These are phyloP conservation scores for Coffea humblotiana DNA, from an alignment of 305 asterid species.

Conservation along the genomic window DNA sequence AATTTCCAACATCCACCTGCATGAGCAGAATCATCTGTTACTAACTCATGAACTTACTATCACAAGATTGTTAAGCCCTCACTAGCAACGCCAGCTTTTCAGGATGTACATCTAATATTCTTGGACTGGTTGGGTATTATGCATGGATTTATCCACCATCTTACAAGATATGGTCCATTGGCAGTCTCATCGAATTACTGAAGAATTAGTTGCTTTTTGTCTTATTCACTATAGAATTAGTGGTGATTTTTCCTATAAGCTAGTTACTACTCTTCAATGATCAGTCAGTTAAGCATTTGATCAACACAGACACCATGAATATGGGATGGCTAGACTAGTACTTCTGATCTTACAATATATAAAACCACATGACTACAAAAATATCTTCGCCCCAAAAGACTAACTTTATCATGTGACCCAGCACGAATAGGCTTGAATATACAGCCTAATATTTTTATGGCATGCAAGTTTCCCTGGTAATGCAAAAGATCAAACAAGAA, in stretches of 20 bases:
- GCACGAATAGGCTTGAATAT: neutral
- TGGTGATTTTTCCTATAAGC: neutral
- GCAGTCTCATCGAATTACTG: neutral
- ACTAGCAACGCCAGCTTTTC: neutral
- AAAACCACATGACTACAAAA: neutral
- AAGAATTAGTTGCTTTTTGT: neutral
- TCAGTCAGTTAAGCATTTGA: neutral
- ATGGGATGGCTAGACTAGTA: neutral
- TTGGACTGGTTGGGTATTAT: neutral
- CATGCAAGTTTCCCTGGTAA: neutral
- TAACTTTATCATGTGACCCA: neutral
- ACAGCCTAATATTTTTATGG: neutral
- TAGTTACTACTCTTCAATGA: neutral
- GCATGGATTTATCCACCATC: neutral
- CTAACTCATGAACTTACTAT: neutral
- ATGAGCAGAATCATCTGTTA: conserved; percentile 17
- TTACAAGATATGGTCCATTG: neutral
- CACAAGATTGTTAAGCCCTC: neutral
- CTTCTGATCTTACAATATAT: neutral
- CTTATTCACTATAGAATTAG: neutral
- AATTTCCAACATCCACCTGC: conserved; percentile 96
- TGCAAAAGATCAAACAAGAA: neutral
- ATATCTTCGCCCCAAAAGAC: neutral
- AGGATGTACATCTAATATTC: neutral
- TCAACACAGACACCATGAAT: neutral